Evolutionary conservation across 768 basidiomycete species (phyloP).

Genomic region (Phlegmacium glaucopus): DNA sequence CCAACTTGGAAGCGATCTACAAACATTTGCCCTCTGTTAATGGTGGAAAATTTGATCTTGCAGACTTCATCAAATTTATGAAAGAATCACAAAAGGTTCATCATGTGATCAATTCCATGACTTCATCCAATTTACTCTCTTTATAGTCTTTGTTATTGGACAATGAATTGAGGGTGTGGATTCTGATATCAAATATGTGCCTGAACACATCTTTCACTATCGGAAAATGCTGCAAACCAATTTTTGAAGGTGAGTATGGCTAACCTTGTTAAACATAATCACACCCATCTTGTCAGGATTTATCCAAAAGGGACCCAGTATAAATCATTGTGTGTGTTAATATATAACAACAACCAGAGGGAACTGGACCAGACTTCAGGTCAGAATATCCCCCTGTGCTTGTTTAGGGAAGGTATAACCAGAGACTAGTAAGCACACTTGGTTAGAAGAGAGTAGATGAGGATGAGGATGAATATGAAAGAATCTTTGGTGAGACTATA

Average conservation of each 20-base stretch:
- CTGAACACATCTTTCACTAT: constrained; percentile 93
- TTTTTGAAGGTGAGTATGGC: constrained; percentile 63
- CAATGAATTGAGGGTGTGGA: constrained; percentile 61
- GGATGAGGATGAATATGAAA: too few species aligned
- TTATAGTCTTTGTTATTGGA: constrained; percentile 32
- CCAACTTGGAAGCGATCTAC: constrained; percentile 74
- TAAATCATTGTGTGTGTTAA: too few species aligned
- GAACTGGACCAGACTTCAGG: too few species aligned
- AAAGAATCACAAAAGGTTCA: constrained; percentile 38
- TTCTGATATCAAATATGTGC: constrained; percentile 79
- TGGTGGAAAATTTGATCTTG: constrained; percentile 37
- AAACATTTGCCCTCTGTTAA: constrained; percentile 27
- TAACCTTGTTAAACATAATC: constrained; percentile 84
- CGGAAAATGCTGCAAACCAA: constrained; percentile 77
- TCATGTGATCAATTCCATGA: constrained; percentile 1
- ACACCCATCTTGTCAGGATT: constrained; percentile 75
- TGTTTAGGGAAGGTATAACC: too few species aligned
- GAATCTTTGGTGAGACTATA: too few species aligned
- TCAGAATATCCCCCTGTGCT: too few species aligned
- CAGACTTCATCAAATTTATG: constrained; percentile 45
- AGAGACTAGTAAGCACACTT: too few species aligned
- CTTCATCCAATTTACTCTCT: constrained; percentile 4
- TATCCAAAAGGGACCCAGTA: constrained; percentile 85
- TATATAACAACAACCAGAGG: too few species aligned
- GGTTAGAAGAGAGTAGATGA: too few species aligned